Base-by-base conservation (phyloP, 495 filamentous ascomycete genomes). In the Penicillium macrosclerotiorum region DNA sequence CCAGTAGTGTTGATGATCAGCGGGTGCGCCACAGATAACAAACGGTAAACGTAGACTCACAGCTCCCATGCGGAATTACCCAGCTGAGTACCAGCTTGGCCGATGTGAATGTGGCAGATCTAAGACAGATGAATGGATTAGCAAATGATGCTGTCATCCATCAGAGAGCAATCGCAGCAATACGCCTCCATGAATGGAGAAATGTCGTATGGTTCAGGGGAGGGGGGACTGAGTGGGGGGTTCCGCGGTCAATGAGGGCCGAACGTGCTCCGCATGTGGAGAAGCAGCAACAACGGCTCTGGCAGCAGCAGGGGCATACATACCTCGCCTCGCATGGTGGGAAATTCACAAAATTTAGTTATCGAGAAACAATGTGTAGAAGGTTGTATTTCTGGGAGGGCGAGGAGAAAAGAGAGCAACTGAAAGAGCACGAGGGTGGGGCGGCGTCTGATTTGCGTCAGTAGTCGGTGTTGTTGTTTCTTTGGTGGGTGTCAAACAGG, bases 61-160 rank as follows among this genome's bases (percentile, higher is more conserved):
- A 95, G 83, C 72, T 95, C 90, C 90, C 90, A 95, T 49, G 89
- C 89, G 65, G 85, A 89, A 77, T 92, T 93, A 62, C 90, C 90
- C 39, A 95, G 84, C 85, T 95, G 90, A 50, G 78, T 82, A 74
- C 90, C 90, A 74, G 90, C 90, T 77, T 95, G 90, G 75, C 90
- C 90, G 64, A 95, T 81, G 66, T 95, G 89, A 60, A 95, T 76
- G 68, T 95, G 90, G 62, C 86, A 83, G 65, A 95, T 79, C 88
- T 95, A n/a, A 42, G 19, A 22, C 11, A 9, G 24, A 31, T 19
- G 37, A 27, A 38, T 7, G 23, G 16, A 44, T 49, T 35, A 64
- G 35, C 33, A 43, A 45, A 37, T 26, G 42, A 23, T 32, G 8
- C 9, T 26, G 31, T 27, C 13, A 17, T 14, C 26, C 11, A 22